A percentile compares a stretch with the other conserved stretches of the same genome.
phyloP scores from a whole-genome alignment of 2,329 filamentous ascomycete species.

The Xylariaceae sp. region DNA sequence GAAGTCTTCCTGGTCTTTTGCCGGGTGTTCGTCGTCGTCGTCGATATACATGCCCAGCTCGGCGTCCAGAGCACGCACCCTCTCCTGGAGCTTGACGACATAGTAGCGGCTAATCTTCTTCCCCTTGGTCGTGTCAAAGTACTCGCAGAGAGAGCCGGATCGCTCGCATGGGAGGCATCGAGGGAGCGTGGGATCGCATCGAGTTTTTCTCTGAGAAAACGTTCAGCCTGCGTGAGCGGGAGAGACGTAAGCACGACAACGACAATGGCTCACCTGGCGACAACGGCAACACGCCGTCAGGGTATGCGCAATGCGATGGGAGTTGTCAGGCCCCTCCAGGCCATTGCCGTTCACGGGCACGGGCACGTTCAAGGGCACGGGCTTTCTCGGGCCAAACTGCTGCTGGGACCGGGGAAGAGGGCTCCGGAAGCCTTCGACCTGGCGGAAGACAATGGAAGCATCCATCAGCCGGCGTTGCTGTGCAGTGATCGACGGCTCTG shows the following conservation, averaged over 20 bases:
- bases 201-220: conserved; percentile 71
- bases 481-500: neutral
- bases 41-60: conserved; percentile 75
- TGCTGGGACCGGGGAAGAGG: conserved; percentile 39
- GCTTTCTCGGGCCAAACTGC: conserved; percentile 27
- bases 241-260: neutral
- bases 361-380: neutral
- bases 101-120: conserved; percentile 85
- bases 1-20: conserved; percentile 73
- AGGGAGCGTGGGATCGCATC: conserved; percentile 89
- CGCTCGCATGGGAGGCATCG: conserved; percentile 90
- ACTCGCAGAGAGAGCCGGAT: conserved; percentile 87
- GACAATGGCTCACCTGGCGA: conserved; percentile 56
- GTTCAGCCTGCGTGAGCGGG: neutral
- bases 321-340: conserved; percentile 45
- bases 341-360: conserved; percentile 34
- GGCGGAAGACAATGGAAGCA: conserved; percentile 54
- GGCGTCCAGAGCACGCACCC: conserved; percentile 73
- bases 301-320: conserved; percentile 67
- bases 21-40: conserved; percentile 70
- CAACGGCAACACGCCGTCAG: conserved; percentile 76
- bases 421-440: conserved; percentile 44
- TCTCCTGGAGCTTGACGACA: conserved; percentile 86
- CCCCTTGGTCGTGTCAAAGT: conserved; percentile 84
- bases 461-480: conserved; percentile 44